Evolutionary conservation across 805 yeast genomes (phyloP).

Genomic region (Diddensiella transvaalensis): DNA sequence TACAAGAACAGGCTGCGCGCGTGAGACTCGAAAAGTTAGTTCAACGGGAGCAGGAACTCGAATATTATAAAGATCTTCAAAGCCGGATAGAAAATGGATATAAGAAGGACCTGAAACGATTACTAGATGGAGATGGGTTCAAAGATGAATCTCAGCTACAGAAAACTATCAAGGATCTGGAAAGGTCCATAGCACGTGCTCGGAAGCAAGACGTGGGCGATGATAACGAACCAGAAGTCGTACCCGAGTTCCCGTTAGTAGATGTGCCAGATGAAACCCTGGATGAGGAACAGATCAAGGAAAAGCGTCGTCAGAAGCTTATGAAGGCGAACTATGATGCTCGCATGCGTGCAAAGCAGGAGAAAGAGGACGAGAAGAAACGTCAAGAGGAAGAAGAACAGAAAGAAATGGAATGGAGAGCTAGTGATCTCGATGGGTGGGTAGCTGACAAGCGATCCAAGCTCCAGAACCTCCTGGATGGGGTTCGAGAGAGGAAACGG

Average conservation of each 20-base stretch:
- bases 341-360: constrained; percentile 73
- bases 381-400: constrained; percentile 56
- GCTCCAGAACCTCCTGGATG: constrained; percentile 55
- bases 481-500: constrained; percentile 63
- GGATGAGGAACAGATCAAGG: constrained; percentile 74
- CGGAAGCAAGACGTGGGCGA: constrained; percentile 63
- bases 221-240: constrained; percentile 45
- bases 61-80: constrained; percentile 60
- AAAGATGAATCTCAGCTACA: constrained; percentile 69
- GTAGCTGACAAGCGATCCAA: constrained; percentile 61
- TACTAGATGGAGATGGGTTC: constrained; percentile 69
- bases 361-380: constrained; percentile 63
- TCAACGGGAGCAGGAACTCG: constrained; percentile 76
- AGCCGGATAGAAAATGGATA: constrained; percentile 40
- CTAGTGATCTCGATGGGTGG: constrained; percentile 74
- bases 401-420: constrained; percentile 77
- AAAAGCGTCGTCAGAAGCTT: constrained; percentile 78
- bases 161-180: constrained; percentile 61
- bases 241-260: constrained; percentile 66
- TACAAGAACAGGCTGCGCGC: constrained; percentile 91
- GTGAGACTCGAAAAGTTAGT: constrained; percentile 73
- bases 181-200: constrained; percentile 65
- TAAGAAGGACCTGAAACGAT: constrained; percentile 51
- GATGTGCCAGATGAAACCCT: constrained; percentile 84
- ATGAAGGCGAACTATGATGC: constrained; percentile 88